A percentile compares a stretch with the other conserved stretches of the same genome.
Conservation (phyloP, 768 basidiomycete species). For the Podaxis sp. region DNA sequence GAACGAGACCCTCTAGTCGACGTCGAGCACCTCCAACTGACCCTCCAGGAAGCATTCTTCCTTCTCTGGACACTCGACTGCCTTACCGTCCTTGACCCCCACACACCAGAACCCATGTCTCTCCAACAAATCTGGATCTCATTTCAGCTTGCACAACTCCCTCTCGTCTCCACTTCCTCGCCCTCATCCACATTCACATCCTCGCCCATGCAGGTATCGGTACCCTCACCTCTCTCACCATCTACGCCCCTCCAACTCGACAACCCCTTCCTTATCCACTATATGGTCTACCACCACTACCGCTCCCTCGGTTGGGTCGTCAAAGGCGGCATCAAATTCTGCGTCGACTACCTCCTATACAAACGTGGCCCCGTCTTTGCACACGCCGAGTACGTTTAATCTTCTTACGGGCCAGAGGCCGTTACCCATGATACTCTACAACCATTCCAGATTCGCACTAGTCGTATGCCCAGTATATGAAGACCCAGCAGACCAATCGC, state of each 20-base stretch:
- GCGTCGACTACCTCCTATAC: slow-evolving; percentile 91
- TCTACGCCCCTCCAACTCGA: slow-evolving; percentile 52
- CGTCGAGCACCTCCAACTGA: slow-evolving; percentile 88
- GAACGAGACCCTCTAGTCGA: slow-evolving; percentile 60
- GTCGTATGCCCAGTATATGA: slow-evolving; percentile 91
- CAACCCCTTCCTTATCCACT: slow-evolving; percentile 90
- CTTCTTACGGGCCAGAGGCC: background rate
- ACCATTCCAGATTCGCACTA: slow-evolving; percentile 92
- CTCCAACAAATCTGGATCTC: slow-evolving; percentile 58
- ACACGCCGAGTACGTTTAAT: slow-evolving; percentile 80
- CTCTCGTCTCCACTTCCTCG: slow-evolving; percentile 18
- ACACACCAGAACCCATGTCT: slow-evolving; percentile 53
- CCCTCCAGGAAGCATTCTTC: slow-evolving; percentile 87
- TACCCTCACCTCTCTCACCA: slow-evolving; percentile 17
- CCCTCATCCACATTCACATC: slow-evolving; percentile 13
- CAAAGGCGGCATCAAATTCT: slow-evolving; percentile 95
- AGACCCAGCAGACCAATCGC: slow-evolving; percentile 64
- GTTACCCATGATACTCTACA: no score
- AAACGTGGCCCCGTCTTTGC: slow-evolving; percentile 92
- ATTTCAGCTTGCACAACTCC: slow-evolving; percentile 54
- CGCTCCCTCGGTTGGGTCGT: slow-evolving; percentile 97
- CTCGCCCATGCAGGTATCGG: no score
- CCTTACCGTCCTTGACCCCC: slow-evolving; percentile 61
- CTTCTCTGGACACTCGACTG: slow-evolving; percentile 82
- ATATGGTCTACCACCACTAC: slow-evolving; percentile 91